Evolutionary conservation across 164 flowering plant genomes (phyloP).

Genomic region (Cinnamomum micranthum): DNA sequence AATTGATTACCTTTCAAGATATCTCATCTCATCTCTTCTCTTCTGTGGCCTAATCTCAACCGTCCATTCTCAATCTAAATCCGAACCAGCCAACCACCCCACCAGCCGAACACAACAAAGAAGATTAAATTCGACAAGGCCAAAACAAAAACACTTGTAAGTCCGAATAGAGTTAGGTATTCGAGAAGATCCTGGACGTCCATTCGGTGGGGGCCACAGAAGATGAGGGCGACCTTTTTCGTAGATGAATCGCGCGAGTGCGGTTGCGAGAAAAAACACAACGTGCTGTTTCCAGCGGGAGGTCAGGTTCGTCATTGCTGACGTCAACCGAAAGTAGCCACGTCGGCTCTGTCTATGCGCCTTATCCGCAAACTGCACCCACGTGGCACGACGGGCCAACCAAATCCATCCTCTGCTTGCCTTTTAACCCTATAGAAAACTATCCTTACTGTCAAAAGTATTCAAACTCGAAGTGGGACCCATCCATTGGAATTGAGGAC

Average conservation of each 20-base stretch:
- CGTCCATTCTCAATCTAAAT: neutral
- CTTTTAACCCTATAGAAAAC: neutral
- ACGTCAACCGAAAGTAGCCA: neutral
- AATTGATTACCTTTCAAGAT: neutral
- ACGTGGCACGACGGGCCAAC: slow-evolving; percentile 3
- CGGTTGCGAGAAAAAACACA: neutral
- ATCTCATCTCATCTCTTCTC: neutral
- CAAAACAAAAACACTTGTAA: neutral
- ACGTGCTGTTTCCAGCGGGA: slow-evolving; percentile 1
- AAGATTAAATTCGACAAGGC: neutral
- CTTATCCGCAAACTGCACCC: slow-evolving; percentile 13
- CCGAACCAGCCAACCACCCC: neutral
- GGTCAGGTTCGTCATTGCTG: neutral
- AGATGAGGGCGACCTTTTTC: neutral
- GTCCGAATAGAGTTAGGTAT: neutral
- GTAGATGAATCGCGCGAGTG: too few species aligned
- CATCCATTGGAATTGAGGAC: too few species aligned
- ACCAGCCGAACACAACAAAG: neutral
- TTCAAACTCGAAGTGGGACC: too few species aligned
- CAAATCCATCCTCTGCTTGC: neutral
- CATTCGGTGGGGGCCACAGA: neutral
- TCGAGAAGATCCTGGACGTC: neutral
- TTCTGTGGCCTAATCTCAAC: neutral
- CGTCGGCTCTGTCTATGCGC: neutral
- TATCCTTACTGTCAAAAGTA: neutral